phyloP scores from a whole-genome alignment of 179 eudicot species.

The Corrigiola litoralis region DNA sequence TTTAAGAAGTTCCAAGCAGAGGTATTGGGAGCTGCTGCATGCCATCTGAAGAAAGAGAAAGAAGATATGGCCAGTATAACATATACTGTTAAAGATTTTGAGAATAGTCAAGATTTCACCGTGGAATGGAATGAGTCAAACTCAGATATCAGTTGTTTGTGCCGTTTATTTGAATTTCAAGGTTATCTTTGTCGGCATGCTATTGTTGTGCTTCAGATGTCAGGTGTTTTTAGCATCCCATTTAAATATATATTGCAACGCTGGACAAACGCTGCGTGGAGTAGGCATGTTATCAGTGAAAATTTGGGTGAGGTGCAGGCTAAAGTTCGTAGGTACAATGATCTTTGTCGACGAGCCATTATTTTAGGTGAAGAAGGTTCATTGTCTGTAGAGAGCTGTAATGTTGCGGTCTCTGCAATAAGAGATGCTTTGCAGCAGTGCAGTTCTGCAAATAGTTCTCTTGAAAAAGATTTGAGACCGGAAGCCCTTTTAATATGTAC shows the following conservation, averaged over 20 bases:
- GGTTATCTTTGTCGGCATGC: constrained; percentile 70
- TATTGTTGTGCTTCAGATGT: constrained; percentile 63
- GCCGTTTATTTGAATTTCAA: constrained; percentile 51
- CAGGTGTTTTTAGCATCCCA: constrained; percentile 57
- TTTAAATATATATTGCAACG: constrained; percentile 54
- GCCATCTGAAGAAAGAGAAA: constrained; percentile 57
- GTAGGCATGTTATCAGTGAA: constrained; percentile 36
- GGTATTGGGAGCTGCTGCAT: constrained; percentile 68
- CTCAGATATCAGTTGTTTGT: constrained; percentile 49
- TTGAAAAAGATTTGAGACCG: constrained; percentile 33
- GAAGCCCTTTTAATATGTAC: constrained; percentile 20
- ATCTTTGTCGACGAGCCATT: constrained; percentile 65
- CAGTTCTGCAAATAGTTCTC: constrained; percentile 25
- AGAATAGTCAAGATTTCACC: constrained; percentile 39
- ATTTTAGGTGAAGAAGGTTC: constrained; percentile 69
- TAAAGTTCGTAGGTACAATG: constrained; percentile 59
- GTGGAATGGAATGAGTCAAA: constrained; percentile 50
- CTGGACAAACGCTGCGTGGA: constrained; percentile 63
- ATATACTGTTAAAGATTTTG: constrained; percentile 57
- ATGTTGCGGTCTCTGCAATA: constrained; percentile 43
- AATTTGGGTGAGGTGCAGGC: constrained; percentile 32
- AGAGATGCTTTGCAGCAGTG: constrained; percentile 51
- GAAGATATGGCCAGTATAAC: constrained; percentile 37
- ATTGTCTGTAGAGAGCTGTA: constrained; percentile 47
- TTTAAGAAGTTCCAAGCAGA: constrained; percentile 63